Percentiles rank a stretch among this genome's conserved stretches.
Conservation (phyloP, 495 filamentous ascomycete species). For the Ramalina peruviana region DNA sequence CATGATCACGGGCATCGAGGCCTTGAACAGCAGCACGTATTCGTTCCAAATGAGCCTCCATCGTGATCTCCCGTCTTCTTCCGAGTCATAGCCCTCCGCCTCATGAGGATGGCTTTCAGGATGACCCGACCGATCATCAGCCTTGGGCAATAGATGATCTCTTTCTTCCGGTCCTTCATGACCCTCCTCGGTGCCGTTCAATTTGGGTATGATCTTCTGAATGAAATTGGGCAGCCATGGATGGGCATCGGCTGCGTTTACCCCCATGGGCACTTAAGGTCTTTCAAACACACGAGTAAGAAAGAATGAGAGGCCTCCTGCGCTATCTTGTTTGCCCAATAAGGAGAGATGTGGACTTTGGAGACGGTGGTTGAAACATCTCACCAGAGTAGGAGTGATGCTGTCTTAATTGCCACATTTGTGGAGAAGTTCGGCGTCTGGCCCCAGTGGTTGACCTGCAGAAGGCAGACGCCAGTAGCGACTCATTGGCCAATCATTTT, state of each 20-base stretch:
- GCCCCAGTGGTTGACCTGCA: no score
- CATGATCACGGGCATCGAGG: conserved; percentile 68
- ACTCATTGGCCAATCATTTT: no score
- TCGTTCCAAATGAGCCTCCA: conserved; percentile 37
- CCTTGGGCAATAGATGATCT: conserved; percentile 35
- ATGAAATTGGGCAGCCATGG: conserved; percentile 13
- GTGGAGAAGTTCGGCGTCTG: no score
- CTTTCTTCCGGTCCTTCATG: conserved; percentile 22
- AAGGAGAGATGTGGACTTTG: no score
- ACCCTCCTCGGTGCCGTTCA: neutral
- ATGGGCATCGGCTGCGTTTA: conserved; percentile 7
- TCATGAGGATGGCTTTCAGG: conserved; percentile 2
- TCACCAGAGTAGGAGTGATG: no score
- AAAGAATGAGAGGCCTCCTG: no score
- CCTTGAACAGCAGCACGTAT: conserved; percentile 52
- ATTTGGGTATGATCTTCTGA: neutral
- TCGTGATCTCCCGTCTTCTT: conserved; percentile 6
- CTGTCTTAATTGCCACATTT: no score
- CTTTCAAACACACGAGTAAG: no score
- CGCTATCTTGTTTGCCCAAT: no score
- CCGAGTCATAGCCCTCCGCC: conserved; percentile 3
- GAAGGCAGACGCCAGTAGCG: no score
- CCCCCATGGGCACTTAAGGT: conserved; percentile 2
- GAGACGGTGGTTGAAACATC: no score
- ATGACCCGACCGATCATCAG: conserved; percentile 8